Evolutionary conservation across 352 stramenopile species (phyloP), one percentile per base, ranked within the genome.

Genomic region (Globisporangium uncinulatum): DNA sequence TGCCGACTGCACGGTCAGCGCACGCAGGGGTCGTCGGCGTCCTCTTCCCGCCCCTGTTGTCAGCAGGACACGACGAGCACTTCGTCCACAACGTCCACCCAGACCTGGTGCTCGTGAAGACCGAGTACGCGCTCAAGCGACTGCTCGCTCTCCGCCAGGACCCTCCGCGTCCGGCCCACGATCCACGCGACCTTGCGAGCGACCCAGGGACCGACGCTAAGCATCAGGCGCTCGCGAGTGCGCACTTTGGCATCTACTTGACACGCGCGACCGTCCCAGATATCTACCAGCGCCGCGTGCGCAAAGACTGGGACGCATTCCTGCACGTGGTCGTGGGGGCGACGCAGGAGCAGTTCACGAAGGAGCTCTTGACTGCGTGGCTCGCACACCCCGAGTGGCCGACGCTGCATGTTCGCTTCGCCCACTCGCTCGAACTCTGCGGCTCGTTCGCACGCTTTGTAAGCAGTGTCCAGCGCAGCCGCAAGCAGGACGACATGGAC

Each of bases 291-390:
- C 77, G 76, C 24, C 67, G 65, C 32, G 67, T 83, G 50, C 64
- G 51, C n/a, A 90, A 90, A 57, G 65, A 85, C 58, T 90, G 80
- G 80, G 67, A 88, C 53, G 74, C 74, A 20, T 87, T 87, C 52
- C 63, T 90, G 43, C 80, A 90, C 62, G 74, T 90, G 1, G 80
- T 88, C 3, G 76, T 83, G 36, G 64, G 69, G 10, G 56, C 58
- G 13, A 66, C 82, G 37, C 56, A 73, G 14, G 76, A 77, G 45
- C 80, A 90, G 63, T 84, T 79, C 52, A 90, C 80, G 20, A 72
- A 83, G 36, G 75, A 90, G 48, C 52, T 90, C 21, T 53, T 90
- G 1, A 53, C 67, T 10, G 56, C 73, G 20, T 90, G 77, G 77
- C 62, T 84, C 17, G 65, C 74, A 24, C 75, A 90, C 47, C 77